Evolutionary conservation across 1,284 basidiomycete species (phyloP).

Genomic region (Inonotus obliquus): DNA sequence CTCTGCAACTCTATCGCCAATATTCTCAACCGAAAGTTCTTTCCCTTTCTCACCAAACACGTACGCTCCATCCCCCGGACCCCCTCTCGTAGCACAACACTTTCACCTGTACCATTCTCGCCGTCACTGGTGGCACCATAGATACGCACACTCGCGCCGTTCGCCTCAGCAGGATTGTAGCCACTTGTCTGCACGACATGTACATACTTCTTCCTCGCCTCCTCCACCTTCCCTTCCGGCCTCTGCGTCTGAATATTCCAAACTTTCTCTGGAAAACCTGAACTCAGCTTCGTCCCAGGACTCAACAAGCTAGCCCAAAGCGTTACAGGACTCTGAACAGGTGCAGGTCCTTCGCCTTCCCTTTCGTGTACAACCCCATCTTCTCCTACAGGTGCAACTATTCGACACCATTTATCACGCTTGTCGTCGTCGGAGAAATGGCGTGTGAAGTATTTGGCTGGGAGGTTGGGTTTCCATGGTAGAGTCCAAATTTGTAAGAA

Average conservation of each 20-base stretch:
- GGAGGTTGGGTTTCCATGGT: slow-evolving; percentile 54
- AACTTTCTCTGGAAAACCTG: slow-evolving; percentile 34
- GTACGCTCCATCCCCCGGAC: slow-evolving; percentile 75
- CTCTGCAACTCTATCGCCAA: slow-evolving; percentile 57
- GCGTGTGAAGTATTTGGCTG: slow-evolving; percentile 80
- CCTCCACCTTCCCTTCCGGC: background rate
- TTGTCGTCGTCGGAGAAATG: slow-evolving; percentile 83
- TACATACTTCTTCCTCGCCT: slow-evolving; percentile 51
- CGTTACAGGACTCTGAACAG: slow-evolving; percentile 58
- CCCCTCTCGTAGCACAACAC: slow-evolving; percentile 52
- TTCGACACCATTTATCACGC: slow-evolving; percentile 55
- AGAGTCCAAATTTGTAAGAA: slow-evolving; percentile 88
- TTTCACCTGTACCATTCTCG: slow-evolving; percentile 31
- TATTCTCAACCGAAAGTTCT: slow-evolving; percentile 52
- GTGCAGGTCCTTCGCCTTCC: slow-evolving; percentile 69
- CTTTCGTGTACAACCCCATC: slow-evolving; percentile 55
- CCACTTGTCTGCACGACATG: slow-evolving; percentile 75
- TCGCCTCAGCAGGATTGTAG: slow-evolving; percentile 53
- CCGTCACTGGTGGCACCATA: no score
- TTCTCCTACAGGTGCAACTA: slow-evolving; percentile 67
- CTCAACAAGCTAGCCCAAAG: slow-evolving; percentile 66
- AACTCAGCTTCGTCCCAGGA: slow-evolving; percentile 46
- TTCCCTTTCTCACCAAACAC: slow-evolving; percentile 41
- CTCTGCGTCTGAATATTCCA: background rate
- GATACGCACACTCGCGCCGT: slow-evolving; percentile 47